Base-by-base conservation (phyloP, 163 green algal species). In the Chlamydomonas reinhardtii region DNA sequence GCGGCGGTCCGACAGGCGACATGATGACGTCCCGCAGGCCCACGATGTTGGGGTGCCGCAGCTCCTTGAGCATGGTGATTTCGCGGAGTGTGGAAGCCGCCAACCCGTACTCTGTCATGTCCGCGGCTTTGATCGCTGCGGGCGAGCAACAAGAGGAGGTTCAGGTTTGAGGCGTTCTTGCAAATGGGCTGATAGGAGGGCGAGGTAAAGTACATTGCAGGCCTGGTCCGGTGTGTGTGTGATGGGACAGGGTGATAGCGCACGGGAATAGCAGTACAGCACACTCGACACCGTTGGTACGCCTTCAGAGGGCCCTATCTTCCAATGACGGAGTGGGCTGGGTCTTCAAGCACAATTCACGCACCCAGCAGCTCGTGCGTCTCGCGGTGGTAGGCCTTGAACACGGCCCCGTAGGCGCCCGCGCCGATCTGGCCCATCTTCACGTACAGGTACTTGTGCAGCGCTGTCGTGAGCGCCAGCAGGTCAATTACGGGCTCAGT, bases 71-170 rank as follows among this genome's bases (percentile, higher is more conserved):
- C 17, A 83, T 48, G n/a, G 32, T 73, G 37, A 92, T 88, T 68
- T 92, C 88, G 2, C 88, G 65, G 31, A 92, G 22, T 4, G 96
- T 94, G 0, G 93, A 93, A 31, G 83, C 89, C 6, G 94, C 94
- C 32, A 99, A 84, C 25, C 96, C 97, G 39, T 96, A 92, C 2
- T 95, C 93, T 19, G 96, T 79, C 68, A 97, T 88, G 0, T 87
- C 83, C 32, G 98, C 92, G 80, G 96, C 96, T 91, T 99, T 99
- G 27, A 99, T 88, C 4, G 95, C 78, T 85, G 78, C 39, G 39
- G 24, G 24, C 2, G 39, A 5, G 25, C 25, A 27, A 34, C 15
- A 17, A 6, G 31, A n/a, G n/a, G n/a, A n/a, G n/a, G n/a, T n/a
- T n/a, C n/a, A 61, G 54, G 32, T 54, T 54, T 54, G 43, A 16